Evolutionary conservation across 192 early-diverging fungal genomes (phyloP).

Genomic region (Entophlyctis luteolus): DNA sequence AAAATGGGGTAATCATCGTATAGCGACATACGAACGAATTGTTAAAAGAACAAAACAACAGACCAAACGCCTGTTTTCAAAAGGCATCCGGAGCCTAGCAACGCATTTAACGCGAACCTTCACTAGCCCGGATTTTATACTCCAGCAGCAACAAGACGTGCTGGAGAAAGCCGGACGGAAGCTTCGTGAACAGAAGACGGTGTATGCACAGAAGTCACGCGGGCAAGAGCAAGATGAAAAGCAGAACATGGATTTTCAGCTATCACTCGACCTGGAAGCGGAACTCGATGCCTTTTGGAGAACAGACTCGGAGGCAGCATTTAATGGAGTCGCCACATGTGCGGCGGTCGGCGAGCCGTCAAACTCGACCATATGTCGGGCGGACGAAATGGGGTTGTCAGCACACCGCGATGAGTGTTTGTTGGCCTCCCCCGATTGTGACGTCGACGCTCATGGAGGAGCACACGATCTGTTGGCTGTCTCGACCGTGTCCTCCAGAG

Average conservation of each 20-base stretch:
- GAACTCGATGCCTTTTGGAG: neutral
- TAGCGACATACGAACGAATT: neutral
- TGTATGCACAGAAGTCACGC: neutral
- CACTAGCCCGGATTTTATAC: neutral
- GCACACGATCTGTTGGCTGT: too few species aligned
- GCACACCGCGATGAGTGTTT: too few species aligned
- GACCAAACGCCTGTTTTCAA: constrained; percentile 25
- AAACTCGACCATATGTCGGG: too few species aligned
- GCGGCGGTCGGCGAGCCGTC: too few species aligned
- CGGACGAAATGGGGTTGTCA: too few species aligned
- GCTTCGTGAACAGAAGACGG: neutral
- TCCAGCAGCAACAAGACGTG: neutral
- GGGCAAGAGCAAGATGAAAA: neutral
- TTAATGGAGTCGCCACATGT: too few species aligned
- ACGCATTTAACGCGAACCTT: constrained; percentile 14
- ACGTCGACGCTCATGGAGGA: too few species aligned
- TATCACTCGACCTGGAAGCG: neutral
- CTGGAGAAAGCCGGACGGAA: neutral
- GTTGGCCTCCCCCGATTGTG: too few species aligned
- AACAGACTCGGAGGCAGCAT: neutral
- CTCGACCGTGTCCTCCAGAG: too few species aligned
- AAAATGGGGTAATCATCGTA: constrained; percentile 10
- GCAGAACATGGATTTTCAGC: neutral
- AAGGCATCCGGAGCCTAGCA: constrained; percentile 13
- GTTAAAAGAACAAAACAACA: neutral